Evolutionary conservation across 225 moss, liverwort and hornwort species (phyloP), one percentile per base, ranked within the genome.

Genomic region (Lunularia cruciata): DNA sequence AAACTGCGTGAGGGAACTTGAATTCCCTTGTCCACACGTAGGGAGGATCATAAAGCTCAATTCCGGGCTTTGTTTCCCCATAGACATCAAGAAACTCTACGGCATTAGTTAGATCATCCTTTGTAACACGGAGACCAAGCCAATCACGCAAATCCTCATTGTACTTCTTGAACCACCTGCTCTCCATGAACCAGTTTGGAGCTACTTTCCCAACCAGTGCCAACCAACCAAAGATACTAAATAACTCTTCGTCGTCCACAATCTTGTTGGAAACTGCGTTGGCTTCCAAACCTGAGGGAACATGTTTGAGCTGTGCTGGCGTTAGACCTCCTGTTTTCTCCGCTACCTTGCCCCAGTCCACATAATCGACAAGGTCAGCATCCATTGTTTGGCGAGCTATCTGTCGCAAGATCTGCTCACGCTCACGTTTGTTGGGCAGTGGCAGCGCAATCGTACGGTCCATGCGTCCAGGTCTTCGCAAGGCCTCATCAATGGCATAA

Each of bases 381-480:
- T 91, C 93, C 98, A 98, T 98, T 15, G 87, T 87, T 45, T 77
- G 87, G 0, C 49, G 67, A 47, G 98, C 93, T 58, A 88, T 83
- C 78, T 98, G 93, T 32, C 84, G 85, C 67, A 98, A 78, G 55
- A 98, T 98, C 70, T 98, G 93, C 75, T 98, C 89, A 38, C 98
- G 87, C 63, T 93, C 98, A 20, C 77, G 70, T 38, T 77, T 64
- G 59, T 98, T 98, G 2, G 98, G 98, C 89, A 89, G 83, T 46
- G 98, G 98, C 35, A 98, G 83, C 72, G 91, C 81, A 49, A 98
- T 98, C 53, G 98, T 98, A 54, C 98, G 93, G 75, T 98, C 98
- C 98, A 98, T 98, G 70, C 98, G 91, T 36, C 98, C 98, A 47
- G 98, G 98, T 60, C 98, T 86, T 57, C 98, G 86, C 59, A 98